Conservation (phyloP, 306 rosid species). For the Leucaena leucocephala region DNA sequence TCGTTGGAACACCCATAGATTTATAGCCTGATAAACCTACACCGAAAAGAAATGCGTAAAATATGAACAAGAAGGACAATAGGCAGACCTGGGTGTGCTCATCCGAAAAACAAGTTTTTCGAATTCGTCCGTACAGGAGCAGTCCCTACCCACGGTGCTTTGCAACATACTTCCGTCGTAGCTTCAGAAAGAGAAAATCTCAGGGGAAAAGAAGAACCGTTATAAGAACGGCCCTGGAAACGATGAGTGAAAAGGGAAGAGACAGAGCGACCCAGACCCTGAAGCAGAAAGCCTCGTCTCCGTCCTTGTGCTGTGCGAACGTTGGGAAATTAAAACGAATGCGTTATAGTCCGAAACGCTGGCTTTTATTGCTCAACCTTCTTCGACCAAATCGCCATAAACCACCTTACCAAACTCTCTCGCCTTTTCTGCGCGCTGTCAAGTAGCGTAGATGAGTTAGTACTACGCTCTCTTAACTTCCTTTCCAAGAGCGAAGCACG, state of each 20-base stretch:
- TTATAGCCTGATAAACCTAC: background rate
- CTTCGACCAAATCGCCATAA: constrained; percentile 58
- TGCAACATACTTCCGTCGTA: background rate
- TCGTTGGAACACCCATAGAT: background rate
- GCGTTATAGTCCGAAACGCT: constrained; percentile 37
- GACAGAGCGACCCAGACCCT: background rate
- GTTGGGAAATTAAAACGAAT: constrained; percentile 29
- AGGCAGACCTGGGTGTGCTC: constrained; percentile 83
- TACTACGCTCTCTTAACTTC: constrained; percentile 34
- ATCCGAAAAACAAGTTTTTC: constrained; percentile 78
- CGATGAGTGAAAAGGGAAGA: constrained; percentile 25
- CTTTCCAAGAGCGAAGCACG: constrained; percentile 52
- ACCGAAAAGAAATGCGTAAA: background rate
- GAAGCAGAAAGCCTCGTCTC: constrained; percentile 8
- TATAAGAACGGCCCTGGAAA: background rate
- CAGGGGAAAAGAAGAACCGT: background rate
- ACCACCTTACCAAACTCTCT: constrained; percentile 51
- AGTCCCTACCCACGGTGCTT: constrained; percentile 53
- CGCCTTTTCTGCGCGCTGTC: constrained; percentile 30
- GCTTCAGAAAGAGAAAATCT: background rate
- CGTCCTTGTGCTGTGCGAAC: background rate
- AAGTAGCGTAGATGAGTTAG: constrained; percentile 30
- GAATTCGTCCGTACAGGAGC: constrained; percentile 76
- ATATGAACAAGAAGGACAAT: background rate
- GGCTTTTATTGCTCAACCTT: constrained; percentile 47